phyloP scores from a whole-genome alignment of 257 asterid genomes.

The Solanum neorickii region DNA sequence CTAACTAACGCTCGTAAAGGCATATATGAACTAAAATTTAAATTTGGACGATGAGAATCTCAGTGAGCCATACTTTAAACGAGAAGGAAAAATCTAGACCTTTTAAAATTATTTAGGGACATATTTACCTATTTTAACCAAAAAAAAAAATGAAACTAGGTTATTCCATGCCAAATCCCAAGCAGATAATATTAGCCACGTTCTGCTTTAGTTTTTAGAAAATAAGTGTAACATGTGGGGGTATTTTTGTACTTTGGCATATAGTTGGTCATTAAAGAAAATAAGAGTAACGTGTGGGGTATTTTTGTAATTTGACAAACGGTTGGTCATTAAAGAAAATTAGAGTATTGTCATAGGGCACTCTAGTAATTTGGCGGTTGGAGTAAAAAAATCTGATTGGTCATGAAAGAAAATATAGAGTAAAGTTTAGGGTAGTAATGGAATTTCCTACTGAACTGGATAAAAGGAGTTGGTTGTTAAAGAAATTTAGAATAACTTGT shows the following conservation, averaged over 20 bases:
- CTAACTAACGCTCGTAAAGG: accelerated
- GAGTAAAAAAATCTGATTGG: background rate
- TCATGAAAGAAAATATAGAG: background rate
- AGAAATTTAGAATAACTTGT: background rate
- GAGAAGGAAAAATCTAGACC: accelerated
- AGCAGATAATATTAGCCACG: background rate
- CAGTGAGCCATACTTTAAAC: too few relatives aligned
- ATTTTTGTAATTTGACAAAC: background rate
- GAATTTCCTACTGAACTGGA: background rate
- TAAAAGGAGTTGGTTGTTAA: background rate
- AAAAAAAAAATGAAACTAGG: too few relatives aligned
- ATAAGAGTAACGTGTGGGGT: background rate
- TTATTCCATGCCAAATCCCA: background rate
- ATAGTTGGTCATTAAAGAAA: background rate
- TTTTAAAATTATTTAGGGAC: accelerated
- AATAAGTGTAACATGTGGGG: too few relatives aligned
- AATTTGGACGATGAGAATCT: accelerated
- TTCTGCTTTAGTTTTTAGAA: too few relatives aligned
- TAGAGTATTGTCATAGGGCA: background rate
- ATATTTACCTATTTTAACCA: too few relatives aligned
- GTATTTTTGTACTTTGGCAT: too few relatives aligned
- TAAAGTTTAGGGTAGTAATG: background rate
- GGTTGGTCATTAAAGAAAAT: background rate
- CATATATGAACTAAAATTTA: too few relatives aligned
- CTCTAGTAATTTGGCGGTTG: background rate